Evolutionary conservation across 352 stramenopile species (phyloP), one percentile per base, ranked within the genome.

Genomic region (Plasmopara halstedii): DNA sequence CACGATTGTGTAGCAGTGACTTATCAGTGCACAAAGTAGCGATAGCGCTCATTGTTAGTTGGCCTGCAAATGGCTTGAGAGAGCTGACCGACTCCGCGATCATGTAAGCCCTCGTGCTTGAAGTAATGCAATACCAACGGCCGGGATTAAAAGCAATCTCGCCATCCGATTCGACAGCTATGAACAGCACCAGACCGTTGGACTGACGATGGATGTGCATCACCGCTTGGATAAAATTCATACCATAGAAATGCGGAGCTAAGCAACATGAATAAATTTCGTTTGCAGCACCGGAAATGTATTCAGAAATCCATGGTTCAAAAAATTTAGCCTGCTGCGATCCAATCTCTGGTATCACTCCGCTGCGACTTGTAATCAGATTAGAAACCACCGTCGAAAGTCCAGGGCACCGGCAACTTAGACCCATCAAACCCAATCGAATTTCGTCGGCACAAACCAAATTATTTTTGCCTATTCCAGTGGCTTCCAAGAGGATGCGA

Each of bases 361-460:
- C 63, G 15, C 71, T 86, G 9, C 77, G 67, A 61, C 79, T 88
- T 2, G 75, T 85, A 25, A 94, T 85, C 20, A 94, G 54, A 40
- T 94, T 94, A 2, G 82, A 89, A 9, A 94, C 67, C 0, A 94
- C 64, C 6, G 82, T 94, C 18, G 80, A 94, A 2, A 94, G 58
- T 0, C 82, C 82, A 0, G 73, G 77, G 14, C 82, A 94, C 5
- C 82, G 67, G 39, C 82, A 94, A 41, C 80, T 94, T 0, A 94
- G 66, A 8, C 79, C 82, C 82, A 94, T 90, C 18, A 94, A 63
- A 2, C 82, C 82, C 4, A 91, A 60, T 0, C 80, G 71, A n/a
- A 91, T 67, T 36, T 88, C 73, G 27, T 94, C 79, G 0, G 75
- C 72, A 53, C 82, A 94, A 13, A 94, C 79, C 10, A 94, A 49